Conservation (phyloP, 1,284 basidiomycete genomes). For the Butyriboletus appendiculatus region DNA sequence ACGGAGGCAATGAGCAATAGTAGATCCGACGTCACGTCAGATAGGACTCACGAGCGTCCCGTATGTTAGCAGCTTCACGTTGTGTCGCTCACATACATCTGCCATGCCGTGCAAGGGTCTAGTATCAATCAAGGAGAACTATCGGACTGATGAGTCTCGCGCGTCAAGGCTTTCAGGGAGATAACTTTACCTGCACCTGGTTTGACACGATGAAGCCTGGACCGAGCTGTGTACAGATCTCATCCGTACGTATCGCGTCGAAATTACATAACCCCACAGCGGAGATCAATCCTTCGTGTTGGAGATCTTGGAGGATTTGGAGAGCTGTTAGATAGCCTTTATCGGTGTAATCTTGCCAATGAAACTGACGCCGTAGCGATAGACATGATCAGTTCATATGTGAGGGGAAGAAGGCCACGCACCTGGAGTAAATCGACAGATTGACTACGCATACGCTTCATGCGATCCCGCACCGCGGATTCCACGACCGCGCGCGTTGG, state of each 20-base stretch:
- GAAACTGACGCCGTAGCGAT: constrained; percentile 49
- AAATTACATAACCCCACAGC: constrained; percentile 81
- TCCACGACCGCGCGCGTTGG: constrained; percentile 59
- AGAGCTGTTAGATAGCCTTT: constrained; percentile 67
- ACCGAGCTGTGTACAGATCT: constrained; percentile 73
- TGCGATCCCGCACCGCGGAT: constrained; percentile 67
- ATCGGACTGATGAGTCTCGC: constrained; percentile 15
- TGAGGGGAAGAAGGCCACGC: constrained; percentile 1
- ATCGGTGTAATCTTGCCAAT: constrained; percentile 80
- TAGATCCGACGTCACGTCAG: background rate
- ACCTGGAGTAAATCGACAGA: constrained; percentile 75
- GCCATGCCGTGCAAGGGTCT: constrained; percentile 76
- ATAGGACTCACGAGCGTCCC: constrained; percentile 63
- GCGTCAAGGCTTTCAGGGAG: background rate
- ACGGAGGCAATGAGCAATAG: constrained; percentile 3
- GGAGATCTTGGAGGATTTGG: constrained; percentile 59
- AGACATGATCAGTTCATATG: background rate
- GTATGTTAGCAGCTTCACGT: constrained; percentile 76
- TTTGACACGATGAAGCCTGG: constrained; percentile 74
- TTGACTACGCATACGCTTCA: constrained; percentile 50
- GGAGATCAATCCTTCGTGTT: constrained; percentile 59
- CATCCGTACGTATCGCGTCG: constrained; percentile 69
- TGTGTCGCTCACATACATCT: constrained; percentile 71
- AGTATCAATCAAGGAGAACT: constrained; percentile 83
- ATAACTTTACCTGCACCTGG: constrained; percentile 68